A percentile compares a stretch with the other conserved stretches of the same genome.
Conservation (phyloP, 169 alveolate species). For the Pseudocohnilembus persalinus region DNA sequence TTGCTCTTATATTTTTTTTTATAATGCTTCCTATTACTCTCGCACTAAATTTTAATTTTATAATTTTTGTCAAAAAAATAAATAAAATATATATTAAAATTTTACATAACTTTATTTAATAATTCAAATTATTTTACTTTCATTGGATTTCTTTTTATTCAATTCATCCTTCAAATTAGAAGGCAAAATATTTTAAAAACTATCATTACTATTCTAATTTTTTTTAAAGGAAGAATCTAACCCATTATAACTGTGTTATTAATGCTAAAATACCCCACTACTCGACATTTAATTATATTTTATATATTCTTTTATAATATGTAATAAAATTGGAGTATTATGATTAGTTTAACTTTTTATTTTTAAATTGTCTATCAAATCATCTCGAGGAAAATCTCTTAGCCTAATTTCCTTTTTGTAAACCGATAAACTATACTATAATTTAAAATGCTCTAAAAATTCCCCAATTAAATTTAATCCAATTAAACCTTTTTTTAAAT, state of each 20-base stretch:
- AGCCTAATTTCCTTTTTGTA: constrained; percentile 36
- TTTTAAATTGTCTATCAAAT: constrained; percentile 8
- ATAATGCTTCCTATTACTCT: background rate
- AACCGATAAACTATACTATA: constrained; percentile 33
- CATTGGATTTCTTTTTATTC: too few species aligned
- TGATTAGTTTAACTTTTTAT: constrained; percentile 3
- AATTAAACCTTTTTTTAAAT: background rate
- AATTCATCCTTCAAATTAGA: too few species aligned
- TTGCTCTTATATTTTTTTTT: background rate
- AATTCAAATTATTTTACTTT: too few species aligned
- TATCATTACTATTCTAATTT: background rate
- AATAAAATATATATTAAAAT: too few species aligned
- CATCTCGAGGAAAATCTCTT: background rate
- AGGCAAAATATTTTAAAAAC: background rate
- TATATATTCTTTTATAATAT: constrained; percentile 12
- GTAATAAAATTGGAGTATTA: constrained; percentile 1
- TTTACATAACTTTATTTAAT: too few species aligned
- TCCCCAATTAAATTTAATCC: constrained; percentile 6
- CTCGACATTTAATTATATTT: constrained; percentile 1
- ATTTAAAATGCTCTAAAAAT: constrained; percentile 42
- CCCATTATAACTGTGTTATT: background rate
- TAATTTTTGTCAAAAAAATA: background rate
- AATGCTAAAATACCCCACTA: background rate
- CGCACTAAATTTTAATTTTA: background rate
- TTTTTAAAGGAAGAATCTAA: too few species aligned